Percentiles rank a stretch among this genome's conserved stretches.
These are phyloP conservation scores for Zopfia rhizophila DNA, from an alignment of 2,329 filamentous ascomycete species.

Conservation along the genomic window DNA sequence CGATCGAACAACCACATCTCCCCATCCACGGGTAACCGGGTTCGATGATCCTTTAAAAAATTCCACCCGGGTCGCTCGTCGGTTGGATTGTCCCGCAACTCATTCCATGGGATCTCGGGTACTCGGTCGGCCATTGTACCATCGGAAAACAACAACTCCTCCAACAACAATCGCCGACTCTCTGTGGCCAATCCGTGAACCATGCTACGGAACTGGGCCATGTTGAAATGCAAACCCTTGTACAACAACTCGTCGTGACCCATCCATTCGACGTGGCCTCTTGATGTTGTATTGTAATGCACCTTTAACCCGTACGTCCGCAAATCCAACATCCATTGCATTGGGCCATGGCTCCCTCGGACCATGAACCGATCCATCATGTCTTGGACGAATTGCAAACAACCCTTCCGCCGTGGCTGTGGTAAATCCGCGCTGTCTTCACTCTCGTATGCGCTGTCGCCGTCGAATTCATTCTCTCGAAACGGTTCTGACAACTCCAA, in stretches of 20 bases:
- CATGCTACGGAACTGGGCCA: constrained; percentile 18
- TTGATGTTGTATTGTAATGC: constrained; percentile 23
- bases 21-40: no score
- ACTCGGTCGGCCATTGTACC: no score
- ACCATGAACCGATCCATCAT: constrained; percentile 29
- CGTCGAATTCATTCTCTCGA: constrained; percentile 8
- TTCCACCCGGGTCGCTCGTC: no score
- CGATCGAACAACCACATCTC: no score
- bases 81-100: no score
- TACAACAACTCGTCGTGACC: constrained; percentile 20
- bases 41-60: constrained; percentile 25
- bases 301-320: constrained; percentile 25
- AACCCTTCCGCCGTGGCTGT: constrained; percentile 12
- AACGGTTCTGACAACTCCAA: constrained; percentile 18
- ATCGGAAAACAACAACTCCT: constrained; percentile 11
- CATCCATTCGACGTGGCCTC: constrained; percentile 16
- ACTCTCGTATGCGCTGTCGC: constrained; percentile 18
- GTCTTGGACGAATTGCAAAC: constrained; percentile 26
- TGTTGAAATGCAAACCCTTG: constrained; percentile 20
- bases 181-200: constrained; percentile 10
- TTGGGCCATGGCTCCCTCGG: constrained; percentile 17
- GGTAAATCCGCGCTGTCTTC: constrained; percentile 6
- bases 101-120: no score
- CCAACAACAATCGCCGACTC: constrained; percentile 2
- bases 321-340: constrained; percentile 29